Conservation (phyloP, 1,284 basidiomycete species). For the Boletellus deceptivus region DNA sequence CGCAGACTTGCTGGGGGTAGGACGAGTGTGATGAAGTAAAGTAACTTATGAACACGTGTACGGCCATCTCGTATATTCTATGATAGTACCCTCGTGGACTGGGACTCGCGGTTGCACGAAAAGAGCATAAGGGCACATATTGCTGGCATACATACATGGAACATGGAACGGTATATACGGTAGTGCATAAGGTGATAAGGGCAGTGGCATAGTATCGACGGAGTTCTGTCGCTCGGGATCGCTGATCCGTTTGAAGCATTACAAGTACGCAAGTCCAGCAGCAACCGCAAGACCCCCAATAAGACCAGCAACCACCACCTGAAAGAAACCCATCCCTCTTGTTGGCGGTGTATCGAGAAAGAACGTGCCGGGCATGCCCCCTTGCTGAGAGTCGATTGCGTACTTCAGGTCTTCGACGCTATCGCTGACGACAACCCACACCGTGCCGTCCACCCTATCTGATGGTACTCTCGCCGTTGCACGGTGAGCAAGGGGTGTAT, state of each 20-base stretch:
- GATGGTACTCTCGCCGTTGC: conserved; percentile 18
- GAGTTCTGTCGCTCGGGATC: conserved; percentile 1
- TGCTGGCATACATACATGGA: conserved; percentile 5
- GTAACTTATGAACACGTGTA: conserved; percentile 25
- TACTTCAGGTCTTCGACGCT: conserved; percentile 33
- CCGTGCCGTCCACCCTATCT: conserved; percentile 19
- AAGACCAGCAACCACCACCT: conserved; percentile 29
- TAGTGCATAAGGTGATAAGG: conserved; percentile 4
- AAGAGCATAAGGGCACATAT: conserved; percentile 17
- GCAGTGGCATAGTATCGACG: conserved; percentile 5
- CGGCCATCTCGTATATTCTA: neutral
- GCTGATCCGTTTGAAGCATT: conserved; percentile 23
- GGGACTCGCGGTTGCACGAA: neutral
- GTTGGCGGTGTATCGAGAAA: conserved; percentile 21
- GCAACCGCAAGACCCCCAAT: conserved; percentile 32
- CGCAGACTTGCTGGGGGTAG: neutral
- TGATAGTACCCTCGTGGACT: too few species aligned
- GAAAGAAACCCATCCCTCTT: conserved; percentile 29
- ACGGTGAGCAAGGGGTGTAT: conserved; percentile 26
- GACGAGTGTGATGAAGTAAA: conserved; percentile 5
- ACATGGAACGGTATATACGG: conserved; percentile 3
- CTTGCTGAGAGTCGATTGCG: conserved; percentile 33
- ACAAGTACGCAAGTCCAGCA: conserved; percentile 31
- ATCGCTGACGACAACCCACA: conserved; percentile 36
- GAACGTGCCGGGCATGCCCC: conserved; percentile 32